phyloP scores from a whole-genome alignment of 116 monocot species.

The Zostera marina region DNA sequence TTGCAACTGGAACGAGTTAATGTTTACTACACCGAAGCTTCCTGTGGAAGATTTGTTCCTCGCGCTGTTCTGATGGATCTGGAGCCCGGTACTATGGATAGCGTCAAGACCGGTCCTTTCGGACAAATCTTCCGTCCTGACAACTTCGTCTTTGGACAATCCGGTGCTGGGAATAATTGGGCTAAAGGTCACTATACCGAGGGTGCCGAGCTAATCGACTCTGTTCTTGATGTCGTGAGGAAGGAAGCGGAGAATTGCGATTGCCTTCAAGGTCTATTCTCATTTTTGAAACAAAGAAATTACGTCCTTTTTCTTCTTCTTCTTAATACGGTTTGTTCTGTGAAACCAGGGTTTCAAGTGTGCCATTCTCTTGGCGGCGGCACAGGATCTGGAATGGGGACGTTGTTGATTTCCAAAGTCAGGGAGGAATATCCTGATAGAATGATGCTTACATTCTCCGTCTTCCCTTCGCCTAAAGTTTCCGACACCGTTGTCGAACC shows the following conservation, averaged over 20 bases:
- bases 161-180: conserved; percentile 46
- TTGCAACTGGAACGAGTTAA: conserved; percentile 19
- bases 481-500: conserved; percentile 14
- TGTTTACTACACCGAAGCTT: conserved; percentile 22
- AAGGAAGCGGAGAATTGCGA: conserved; percentile 48
- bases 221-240: conserved; percentile 27
- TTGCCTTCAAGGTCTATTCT: conserved; percentile 1
- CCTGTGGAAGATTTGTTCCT: conserved; percentile 16
- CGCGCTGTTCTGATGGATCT: conserved; percentile 22
- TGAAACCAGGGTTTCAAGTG: conserved; percentile 3
- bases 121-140: conserved; percentile 40
- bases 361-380: background rate
- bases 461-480: conserved; percentile 11
- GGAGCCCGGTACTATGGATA: conserved; percentile 16
- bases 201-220: conserved; percentile 38
- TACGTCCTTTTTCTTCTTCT: no score
- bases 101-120: conserved; percentile 17
- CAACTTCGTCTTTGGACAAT: conserved; percentile 44
- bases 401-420: conserved; percentile 6
- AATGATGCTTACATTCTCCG: conserved; percentile 11
- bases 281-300: background rate
- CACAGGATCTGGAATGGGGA: conserved; percentile 2
- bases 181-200: conserved; percentile 51
- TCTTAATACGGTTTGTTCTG: background rate
- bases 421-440: conserved; percentile 6